These are phyloP conservation scores for Perkinsela sp. DNA, from an alignment of 208 protist species.

Conservation along the genomic window DNA sequence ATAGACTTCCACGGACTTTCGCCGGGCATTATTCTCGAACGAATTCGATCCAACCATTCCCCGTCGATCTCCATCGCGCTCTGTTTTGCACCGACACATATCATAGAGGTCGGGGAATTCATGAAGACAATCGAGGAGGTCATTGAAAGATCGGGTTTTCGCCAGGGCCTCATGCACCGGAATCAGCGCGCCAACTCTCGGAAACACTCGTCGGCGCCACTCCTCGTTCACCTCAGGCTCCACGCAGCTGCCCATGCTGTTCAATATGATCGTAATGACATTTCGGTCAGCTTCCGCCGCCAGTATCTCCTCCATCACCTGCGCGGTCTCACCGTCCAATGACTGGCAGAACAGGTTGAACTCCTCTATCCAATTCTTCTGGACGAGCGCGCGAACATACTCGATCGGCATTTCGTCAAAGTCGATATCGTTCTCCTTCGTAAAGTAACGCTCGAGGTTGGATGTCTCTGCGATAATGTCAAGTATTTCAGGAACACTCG, in stretches of 20 bases:
- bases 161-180: conserved; percentile 59
- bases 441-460: conserved; percentile 54
- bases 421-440: conserved; percentile 37
- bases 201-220: conserved; percentile 43
- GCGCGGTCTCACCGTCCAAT: conserved; percentile 48
- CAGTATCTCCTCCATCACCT: conserved; percentile 59
- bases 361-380: conserved; percentile 94
- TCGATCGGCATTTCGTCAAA: conserved; percentile 79
- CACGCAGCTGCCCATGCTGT: conserved; percentile 70
- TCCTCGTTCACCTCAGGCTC: conserved; percentile 22
- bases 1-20: conserved; percentile 41
- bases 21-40: conserved; percentile 56
- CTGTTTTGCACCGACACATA: conserved; percentile 24
- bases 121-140: conserved; percentile 35
- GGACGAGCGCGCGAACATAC: conserved; percentile 84
- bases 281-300: conserved; percentile 86
- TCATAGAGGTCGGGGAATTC: conserved; percentile 37
- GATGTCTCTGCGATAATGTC: conserved; percentile 84
- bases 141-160: conserved; percentile 34
- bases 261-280: conserved; percentile 86
- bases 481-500: conserved; percentile 76
- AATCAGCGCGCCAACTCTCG: conserved; percentile 49
- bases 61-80: conserved; percentile 1
- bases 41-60: conserved; percentile 13
- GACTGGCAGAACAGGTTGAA: conserved; percentile 80